Evolutionary conservation across 805 yeast genomes (phyloP).

Genomic region (Saccharomycopsis malanga): DNA sequence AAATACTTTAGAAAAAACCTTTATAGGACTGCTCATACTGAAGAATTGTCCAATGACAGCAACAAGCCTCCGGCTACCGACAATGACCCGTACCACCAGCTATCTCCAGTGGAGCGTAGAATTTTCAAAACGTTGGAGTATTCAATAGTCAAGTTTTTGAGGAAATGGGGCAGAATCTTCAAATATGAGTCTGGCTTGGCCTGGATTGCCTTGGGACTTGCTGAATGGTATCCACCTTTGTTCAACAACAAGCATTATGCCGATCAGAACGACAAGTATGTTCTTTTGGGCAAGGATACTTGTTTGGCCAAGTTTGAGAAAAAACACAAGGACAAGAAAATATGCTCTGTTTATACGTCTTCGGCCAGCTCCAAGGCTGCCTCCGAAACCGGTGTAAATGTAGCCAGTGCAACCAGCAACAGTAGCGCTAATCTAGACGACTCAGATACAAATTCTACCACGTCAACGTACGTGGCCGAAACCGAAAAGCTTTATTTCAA

Average conservation of each 20-base stretch:
- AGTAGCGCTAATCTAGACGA: background rate
- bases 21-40: too few species aligned
- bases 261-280: slow-evolving; percentile 34
- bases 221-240: slow-evolving; percentile 78
- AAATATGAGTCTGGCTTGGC: slow-evolving; percentile 77
- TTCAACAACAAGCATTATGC: slow-evolving; percentile 34
- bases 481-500: slow-evolving; percentile 11
- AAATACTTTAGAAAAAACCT: slow-evolving; percentile 47
- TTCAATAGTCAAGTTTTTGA: slow-evolving; percentile 56
- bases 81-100: slow-evolving; percentile 18
- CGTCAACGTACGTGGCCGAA: background rate
- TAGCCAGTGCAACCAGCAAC: background rate
- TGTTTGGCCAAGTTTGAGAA: slow-evolving; percentile 10
- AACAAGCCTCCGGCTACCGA: background rate
- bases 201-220: slow-evolving; percentile 82
- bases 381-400: background rate
- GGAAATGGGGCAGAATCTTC: slow-evolving; percentile 72
- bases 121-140: slow-evolving; percentile 50
- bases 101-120: slow-evolving; percentile 38
- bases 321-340: slow-evolving; percentile 2
- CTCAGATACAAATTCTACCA: slow-evolving; percentile 8
- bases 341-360: background rate
- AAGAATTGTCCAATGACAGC: background rate
- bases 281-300: slow-evolving; percentile 46
- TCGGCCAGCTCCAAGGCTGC: background rate